Conservation (phyloP, 371 early-diverging fungal genomes). For the Gilbertella persicaria region DNA sequence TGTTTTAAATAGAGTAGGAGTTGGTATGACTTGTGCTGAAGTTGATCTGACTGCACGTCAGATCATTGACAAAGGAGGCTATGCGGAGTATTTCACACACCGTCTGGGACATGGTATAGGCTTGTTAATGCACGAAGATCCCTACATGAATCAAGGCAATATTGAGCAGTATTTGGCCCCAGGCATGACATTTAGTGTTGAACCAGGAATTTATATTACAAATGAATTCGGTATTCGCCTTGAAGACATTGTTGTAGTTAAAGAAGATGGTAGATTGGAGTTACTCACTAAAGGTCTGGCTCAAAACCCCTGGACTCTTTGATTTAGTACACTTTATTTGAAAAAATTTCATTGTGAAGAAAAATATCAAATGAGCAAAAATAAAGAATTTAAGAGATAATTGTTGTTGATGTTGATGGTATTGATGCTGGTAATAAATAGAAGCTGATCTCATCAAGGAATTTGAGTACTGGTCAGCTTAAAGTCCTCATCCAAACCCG, state of each 20-base stretch:
- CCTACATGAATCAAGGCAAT: constrained; percentile 61
- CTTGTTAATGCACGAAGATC: constrained; percentile 62
- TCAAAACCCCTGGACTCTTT: constrained; percentile 47
- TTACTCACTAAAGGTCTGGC: constrained; percentile 54
- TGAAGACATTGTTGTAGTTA: constrained; percentile 64
- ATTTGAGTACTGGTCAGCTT: too few species aligned
- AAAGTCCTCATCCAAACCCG: too few species aligned
- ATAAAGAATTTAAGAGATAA: too few species aligned
- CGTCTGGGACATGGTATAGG: constrained; percentile 66
- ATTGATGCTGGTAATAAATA: too few species aligned
- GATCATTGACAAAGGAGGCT: constrained; percentile 46
- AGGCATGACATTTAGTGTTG: constrained; percentile 63
- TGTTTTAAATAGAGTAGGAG: constrained; percentile 33
- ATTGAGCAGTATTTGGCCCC: constrained; percentile 36
- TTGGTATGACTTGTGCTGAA: constrained; percentile 44
- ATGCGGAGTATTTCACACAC: constrained; percentile 56
- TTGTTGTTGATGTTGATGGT: too few species aligned
- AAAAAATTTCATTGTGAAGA: too few species aligned
- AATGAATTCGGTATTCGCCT: constrained; percentile 56
- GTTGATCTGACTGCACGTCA: constrained; percentile 56
- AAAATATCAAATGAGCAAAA: too few species aligned
- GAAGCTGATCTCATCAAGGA: too few species aligned
- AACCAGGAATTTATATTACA: constrained; percentile 60
- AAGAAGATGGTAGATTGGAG: constrained; percentile 48
- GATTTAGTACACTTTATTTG: too few species aligned